These are phyloP conservation scores for Ilyonectria robusta DNA, from an alignment of 2,329 filamentous ascomycete species.

Conservation along the genomic window DNA sequence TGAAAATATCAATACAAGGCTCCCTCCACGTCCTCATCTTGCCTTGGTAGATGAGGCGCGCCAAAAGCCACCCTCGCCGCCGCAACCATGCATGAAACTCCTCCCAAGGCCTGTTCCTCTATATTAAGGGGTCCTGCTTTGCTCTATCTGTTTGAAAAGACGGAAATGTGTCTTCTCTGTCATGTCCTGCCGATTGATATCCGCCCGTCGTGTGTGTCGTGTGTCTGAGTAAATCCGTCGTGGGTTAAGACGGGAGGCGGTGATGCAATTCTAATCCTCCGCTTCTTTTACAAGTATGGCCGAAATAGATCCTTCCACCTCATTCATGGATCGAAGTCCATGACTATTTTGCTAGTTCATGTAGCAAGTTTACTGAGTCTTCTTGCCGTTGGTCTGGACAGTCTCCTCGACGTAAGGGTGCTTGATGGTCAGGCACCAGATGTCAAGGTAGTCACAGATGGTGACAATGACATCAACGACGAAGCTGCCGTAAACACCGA, in stretches of 20 bases:
- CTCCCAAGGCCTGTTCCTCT: neutral
- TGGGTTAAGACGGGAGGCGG: neutral
- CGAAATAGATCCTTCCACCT: neutral
- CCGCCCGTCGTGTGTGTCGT: neutral
- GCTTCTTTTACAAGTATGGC: neutral
- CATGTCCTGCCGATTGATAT: neutral
- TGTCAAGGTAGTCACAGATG: slow-evolving; percentile 98
- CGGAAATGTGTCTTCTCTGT: neutral
- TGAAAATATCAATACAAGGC: neutral
- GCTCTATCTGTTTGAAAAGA: neutral
- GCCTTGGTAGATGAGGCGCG: neutral
- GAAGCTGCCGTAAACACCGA: slow-evolving; percentile 97
- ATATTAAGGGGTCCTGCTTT: neutral
- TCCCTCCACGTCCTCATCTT: neutral
- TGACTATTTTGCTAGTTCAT: neutral
- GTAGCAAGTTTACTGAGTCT: slow-evolving; percentile 50
- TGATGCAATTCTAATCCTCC: neutral
- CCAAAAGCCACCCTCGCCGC: neutral
- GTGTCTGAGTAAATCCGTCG: neutral
- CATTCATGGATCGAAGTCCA: neutral
- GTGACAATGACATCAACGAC: slow-evolving; percentile 97
- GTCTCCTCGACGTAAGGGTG: slow-evolving; percentile 71
- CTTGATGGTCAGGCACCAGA: slow-evolving; percentile 99
- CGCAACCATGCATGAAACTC: neutral
- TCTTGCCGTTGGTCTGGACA: slow-evolving; percentile 56